Evolutionary conservation across 768 basidiomycete species (phyloP), one percentile per base, ranked within the genome.

Genomic region (Suillus brevipes): DNA sequence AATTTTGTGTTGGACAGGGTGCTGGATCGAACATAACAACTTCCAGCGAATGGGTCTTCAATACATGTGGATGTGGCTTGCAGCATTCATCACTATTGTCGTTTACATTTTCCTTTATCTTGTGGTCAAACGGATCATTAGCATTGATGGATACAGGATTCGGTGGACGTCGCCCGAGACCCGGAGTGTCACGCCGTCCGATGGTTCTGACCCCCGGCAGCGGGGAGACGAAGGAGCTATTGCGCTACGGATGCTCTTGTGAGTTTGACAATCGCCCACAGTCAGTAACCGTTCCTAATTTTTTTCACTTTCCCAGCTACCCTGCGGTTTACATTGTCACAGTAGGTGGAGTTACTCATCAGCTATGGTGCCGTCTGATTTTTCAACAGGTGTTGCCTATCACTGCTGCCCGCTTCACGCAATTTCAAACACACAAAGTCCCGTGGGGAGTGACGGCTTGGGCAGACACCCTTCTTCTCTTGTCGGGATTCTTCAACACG

Each of bases 1-100:
- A 42, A 40, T 12, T 20, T 38, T 59, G 10, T 16, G 31, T n/a
- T 42, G 25, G n/a, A 5, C 66, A 84, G 84, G 84, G 85, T 85
- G 85, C 67, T 86, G 85, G 85, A 85, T 86, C 49, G 64, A 67
- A 4, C 45, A 69, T 4, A 64, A 72, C 0, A 83, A 75, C 66
- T 65, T 64, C 16, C 79, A 84, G 65, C 77, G 76, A 56, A 80
- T 84, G 14, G 78, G 78, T 10, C 77, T 84, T 4, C 84, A 85
- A 64, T 86, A 85, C 64, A 62, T 83, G n/a, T 85, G 83, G 82
- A 72, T 85, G 49, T 87, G 85, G 84, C 61, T 81, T 7, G 73
- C 84, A 0, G 82, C 78, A 2, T 69, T 81, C 37, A 57, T 78
- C 13, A 82, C 82, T 73, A 56, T 81, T 45, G 60, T 82, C 14